A percentile compares a stretch with the other conserved stretches of the same genome.
phyloP scores from a whole-genome alignment of 495 filamentous ascomycete species.

The Aspergillus conjunctus region DNA sequence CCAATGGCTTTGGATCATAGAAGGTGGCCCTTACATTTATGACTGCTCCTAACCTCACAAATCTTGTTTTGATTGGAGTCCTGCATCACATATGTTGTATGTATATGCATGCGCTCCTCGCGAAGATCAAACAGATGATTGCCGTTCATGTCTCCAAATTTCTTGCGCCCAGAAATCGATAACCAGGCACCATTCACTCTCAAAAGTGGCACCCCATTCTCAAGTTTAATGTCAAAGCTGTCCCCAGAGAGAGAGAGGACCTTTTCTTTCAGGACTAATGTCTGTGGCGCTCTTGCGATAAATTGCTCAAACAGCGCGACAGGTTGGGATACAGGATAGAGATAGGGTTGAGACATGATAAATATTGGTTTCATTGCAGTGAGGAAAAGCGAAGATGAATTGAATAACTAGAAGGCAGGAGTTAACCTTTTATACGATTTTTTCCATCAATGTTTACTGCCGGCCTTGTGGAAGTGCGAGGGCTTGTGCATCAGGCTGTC shows the following conservation, averaged over 20 bases:
- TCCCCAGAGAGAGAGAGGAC: conserved; percentile 56
- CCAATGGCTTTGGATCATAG: background rate
- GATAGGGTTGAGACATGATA: background rate
- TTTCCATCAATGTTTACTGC: background rate
- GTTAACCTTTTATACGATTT: background rate
- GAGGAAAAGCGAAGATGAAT: background rate
- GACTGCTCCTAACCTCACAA: conserved; percentile 54
- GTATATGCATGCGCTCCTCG: conserved; percentile 5
- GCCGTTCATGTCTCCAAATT: background rate
- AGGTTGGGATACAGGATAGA: background rate
- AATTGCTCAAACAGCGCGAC: conserved; percentile 54
- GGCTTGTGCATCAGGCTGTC: too few species aligned
- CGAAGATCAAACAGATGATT: conserved; percentile 4
- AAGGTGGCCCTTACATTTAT: conserved; percentile 42
- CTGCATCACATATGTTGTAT: conserved; percentile 5
- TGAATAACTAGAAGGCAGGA: background rate
- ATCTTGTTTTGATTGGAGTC: conserved; percentile 42
- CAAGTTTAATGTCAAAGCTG: conserved; percentile 27
- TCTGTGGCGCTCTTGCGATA: conserved; percentile 47
- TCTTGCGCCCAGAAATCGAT: conserved; percentile 2
- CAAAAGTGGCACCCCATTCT: conserved; percentile 1
- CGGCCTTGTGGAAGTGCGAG: background rate
- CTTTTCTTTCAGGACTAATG: conserved; percentile 57
- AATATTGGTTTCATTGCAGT: background rate
- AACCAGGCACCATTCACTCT: background rate